Conservation (phyloP, 257 asterid genomes). For the Primulina tabacum region DNA sequence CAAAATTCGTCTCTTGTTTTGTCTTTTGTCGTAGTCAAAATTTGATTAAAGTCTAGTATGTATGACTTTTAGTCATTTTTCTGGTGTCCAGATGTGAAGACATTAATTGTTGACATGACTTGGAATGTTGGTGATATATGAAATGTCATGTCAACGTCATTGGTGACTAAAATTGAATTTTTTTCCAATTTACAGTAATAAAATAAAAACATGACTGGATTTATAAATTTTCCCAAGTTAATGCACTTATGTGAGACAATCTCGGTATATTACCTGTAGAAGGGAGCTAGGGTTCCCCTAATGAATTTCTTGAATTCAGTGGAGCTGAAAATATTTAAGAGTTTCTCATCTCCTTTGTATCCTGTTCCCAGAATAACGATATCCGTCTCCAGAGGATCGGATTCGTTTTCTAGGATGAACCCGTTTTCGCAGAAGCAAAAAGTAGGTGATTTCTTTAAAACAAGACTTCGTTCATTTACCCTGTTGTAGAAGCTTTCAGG, state of each 20-base stretch:
- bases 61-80: too few species aligned
- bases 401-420: constrained; percentile 25
- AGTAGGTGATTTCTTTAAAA: constrained; percentile 32
- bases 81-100: too few species aligned
- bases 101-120: too few species aligned
- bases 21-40: too few species aligned
- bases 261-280: constrained; percentile 37
- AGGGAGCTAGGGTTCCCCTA: constrained; percentile 46
- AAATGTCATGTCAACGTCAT: too few species aligned
- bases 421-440: constrained; percentile 40
- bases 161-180: too few species aligned
- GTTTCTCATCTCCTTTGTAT: constrained; percentile 46
- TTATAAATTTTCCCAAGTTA: too few species aligned
- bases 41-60: too few species aligned
- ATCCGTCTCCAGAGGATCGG: constrained; percentile 34
- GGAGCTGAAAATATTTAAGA: constrained; percentile 41
- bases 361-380: constrained; percentile 58
- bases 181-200: too few species aligned
- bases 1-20: not conserved
- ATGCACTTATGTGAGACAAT: too few species aligned
- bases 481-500: constrained; percentile 43
- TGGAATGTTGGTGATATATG: too few species aligned
- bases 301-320: constrained; percentile 43
- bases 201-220: too few species aligned
- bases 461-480: constrained; percentile 48